phyloP scores from a whole-genome alignment of 495 filamentous ascomycete genomes.

The Astrothelium subdiscretum region DNA sequence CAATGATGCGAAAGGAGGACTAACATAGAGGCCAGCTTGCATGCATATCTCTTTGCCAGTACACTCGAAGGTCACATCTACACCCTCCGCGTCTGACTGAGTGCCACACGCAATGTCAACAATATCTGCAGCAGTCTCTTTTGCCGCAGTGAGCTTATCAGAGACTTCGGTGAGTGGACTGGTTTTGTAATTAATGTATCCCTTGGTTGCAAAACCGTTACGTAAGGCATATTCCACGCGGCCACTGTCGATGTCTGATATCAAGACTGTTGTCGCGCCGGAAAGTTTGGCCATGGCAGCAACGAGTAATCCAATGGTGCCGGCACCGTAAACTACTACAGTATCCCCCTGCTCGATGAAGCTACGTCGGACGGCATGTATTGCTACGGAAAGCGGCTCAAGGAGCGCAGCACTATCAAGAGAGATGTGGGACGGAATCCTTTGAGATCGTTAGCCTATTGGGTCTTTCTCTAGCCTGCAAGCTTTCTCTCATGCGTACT shows the following conservation, averaged over 20 bases:
- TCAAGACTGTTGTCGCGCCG: constrained; percentile 52
- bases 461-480: constrained; percentile 4
- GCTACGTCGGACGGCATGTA: constrained; percentile 60
- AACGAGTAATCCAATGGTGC: constrained; percentile 66
- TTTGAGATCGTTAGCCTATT: constrained; percentile 15
- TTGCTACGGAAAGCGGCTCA: constrained; percentile 69
- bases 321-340: constrained; percentile 68
- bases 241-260: constrained; percentile 69
- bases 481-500: constrained; percentile 24
- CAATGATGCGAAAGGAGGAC: constrained; percentile 4
- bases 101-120: constrained; percentile 24
- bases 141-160: constrained; percentile 51
- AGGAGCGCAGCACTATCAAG: constrained; percentile 63
- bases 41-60: constrained; percentile 80
- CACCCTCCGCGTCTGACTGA: constrained; percentile 22
- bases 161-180: constrained; percentile 34
- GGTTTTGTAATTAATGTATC: constrained; percentile 21
- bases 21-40: constrained; percentile 70
- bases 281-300: constrained; percentile 59
- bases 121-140: constrained; percentile 42
- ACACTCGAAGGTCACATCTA: constrained; percentile 78
- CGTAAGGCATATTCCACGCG: constrained; percentile 59
- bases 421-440: constrained; percentile 49
- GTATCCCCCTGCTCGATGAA: constrained; percentile 38
- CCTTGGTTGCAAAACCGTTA: constrained; percentile 55